Evolutionary conservation across 345 rosid genomes (phyloP).

Genomic region (Streptanthus diversifolius): DNA sequence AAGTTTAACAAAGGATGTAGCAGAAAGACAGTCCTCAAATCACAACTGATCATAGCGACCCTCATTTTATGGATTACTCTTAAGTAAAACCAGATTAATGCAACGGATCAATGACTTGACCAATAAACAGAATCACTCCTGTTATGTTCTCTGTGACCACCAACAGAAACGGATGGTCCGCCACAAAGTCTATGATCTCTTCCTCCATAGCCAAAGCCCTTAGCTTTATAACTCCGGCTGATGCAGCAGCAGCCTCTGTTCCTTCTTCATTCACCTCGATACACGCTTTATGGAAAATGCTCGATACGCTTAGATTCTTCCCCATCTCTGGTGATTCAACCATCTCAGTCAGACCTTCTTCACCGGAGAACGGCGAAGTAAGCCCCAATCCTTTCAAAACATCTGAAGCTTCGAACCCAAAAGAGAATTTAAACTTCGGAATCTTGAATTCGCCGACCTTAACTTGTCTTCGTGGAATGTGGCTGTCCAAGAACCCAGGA

Average conservation of each 20-base stretch:
- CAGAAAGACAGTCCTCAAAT: slow-evolving; percentile 6
- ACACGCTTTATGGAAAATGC: slow-evolving; percentile 57
- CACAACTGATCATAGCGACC: no score
- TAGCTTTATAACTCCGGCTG: slow-evolving; percentile 38
- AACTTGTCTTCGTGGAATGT: slow-evolving; percentile 40
- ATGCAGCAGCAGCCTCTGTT: slow-evolving; percentile 69
- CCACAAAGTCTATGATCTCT: slow-evolving; percentile 50
- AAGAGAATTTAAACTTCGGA: slow-evolving; percentile 59
- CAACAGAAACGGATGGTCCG: slow-evolving; percentile 71
- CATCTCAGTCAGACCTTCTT: slow-evolving; percentile 57
- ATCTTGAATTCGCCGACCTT: slow-evolving; percentile 49
- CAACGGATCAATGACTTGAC: slow-evolving; percentile 54
- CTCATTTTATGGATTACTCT: slow-evolving; percentile 15
- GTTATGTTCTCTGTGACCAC: slow-evolving; percentile 56
- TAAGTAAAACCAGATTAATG: neutral
- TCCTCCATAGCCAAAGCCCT: neutral
- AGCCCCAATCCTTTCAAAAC: slow-evolving; percentile 52
- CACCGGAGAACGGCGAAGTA: slow-evolving; percentile 47
- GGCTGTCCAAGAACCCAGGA: slow-evolving; percentile 48
- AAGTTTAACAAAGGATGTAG: neutral
- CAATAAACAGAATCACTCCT: slow-evolving; percentile 56
- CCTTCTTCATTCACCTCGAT: slow-evolving; percentile 77
- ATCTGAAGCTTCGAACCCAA: slow-evolving; percentile 53
- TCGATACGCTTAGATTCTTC: slow-evolving; percentile 42
- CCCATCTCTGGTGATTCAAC: slow-evolving; percentile 46